Evolutionary conservation across 2,329 filamentous ascomycete species (phyloP).

Genomic region (Ciborinia camelliae): DNA sequence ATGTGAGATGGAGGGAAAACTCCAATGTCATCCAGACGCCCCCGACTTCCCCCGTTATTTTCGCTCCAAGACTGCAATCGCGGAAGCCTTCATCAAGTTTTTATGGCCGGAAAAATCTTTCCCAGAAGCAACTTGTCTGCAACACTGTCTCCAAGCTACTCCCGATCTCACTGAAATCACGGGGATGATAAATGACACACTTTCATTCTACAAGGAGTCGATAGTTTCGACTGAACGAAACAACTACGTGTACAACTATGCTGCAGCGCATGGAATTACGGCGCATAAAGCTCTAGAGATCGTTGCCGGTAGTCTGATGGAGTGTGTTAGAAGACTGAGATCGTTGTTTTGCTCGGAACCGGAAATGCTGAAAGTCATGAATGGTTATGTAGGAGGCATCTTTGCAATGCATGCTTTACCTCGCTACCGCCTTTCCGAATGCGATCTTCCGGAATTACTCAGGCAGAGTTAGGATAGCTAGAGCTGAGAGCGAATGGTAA

Average conservation of each 20-base stretch:
- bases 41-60: not conserved
- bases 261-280: not conserved
- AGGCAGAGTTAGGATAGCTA: not conserved
- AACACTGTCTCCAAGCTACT: not conserved
- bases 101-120: not conserved
- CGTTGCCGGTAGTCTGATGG: not conserved
- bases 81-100: accelerated
- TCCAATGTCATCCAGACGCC: not conserved
- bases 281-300: not conserved
- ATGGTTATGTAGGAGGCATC: not conserved
- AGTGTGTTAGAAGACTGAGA: not conserved
- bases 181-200: not conserved
- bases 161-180: not conserved
- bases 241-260: not conserved
- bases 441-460: not conserved
- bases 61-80: not conserved
- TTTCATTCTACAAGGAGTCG: not conserved
- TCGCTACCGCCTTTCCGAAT: not conserved
- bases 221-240: not conserved
- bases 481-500: not conserved
- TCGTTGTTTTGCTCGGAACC: not conserved
- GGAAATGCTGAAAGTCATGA: not conserved
- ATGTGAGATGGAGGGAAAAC: accelerated
- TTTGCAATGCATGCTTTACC: not conserved
- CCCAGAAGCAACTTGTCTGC: not conserved